Base-by-base conservation (phyloP, 2,329 filamentous ascomycete genomes). In the Didymella arachidicola region DNA sequence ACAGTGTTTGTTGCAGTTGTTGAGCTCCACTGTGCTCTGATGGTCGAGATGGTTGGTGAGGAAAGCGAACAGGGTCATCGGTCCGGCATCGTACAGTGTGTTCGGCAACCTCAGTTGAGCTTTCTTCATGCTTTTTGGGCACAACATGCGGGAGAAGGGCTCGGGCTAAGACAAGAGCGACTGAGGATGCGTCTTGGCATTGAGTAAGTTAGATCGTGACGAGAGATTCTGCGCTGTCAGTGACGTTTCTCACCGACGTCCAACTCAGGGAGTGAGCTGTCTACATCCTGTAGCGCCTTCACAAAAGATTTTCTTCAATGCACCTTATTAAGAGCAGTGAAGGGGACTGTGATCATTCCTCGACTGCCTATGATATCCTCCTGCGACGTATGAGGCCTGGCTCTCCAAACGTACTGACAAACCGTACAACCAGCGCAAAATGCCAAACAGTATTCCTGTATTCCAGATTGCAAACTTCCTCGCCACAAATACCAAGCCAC, bases 391-490 rank as follows among this genome's bases (percentile, higher is more conserved):
- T 10, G 18, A 25, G 18, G 7, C 27, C 2, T 14, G 34, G 8
- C 22, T 10, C 4, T 14, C 26, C 18, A 10, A 18, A 34, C 27
- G 26, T 36, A 55, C 36, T 8, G 26, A 27, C 38, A 19, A 29
- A 41, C 4, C n/a, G 3, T 18, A 22, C 22, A 43, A 38, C 16
- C 44, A 45, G 22, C 44, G 7, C 49, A 44, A 51, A 38, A 67
- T 67, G 66, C 49, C 60, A 7, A 58, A 63, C 53, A 41, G 44
- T 16, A 59, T 66, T 14, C 50, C 60, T 44, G 57, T 53, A 29
- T 59, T 56, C 19, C 60, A 63, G 18, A 62, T 68, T 42, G 34
- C 49, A 2, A 64, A 69, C 51, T 71, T 71, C 43, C 63, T 71
- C 34, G 47, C 60, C 11, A 52, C 36, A 16, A 59, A 70, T 25